These are phyloP conservation scores for Plasmodium sp. DNA, from an alignment of 169 alveolate species.

Conservation along the genomic window DNA sequence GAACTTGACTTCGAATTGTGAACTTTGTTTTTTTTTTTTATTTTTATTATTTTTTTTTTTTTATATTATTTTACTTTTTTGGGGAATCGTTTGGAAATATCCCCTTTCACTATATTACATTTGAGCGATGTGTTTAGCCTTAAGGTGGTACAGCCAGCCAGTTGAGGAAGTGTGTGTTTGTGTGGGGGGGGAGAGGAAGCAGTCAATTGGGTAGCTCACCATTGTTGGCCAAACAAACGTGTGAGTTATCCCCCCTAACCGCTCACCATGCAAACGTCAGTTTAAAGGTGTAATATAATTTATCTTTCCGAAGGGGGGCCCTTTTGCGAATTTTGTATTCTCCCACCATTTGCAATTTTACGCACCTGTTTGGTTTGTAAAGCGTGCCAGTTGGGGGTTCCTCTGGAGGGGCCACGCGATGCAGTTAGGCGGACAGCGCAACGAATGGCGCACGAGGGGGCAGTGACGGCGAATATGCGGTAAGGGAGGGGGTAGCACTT, in stretches of 20 bases:
- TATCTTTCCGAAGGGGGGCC: background rate
- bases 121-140: background rate
- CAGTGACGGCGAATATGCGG: background rate
- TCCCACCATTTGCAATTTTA: background rate
- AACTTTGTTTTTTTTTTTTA: too few relatives aligned
- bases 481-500: background rate
- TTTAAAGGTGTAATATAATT: background rate
- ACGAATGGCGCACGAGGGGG: background rate
- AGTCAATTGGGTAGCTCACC: background rate
- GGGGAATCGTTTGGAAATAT: too few relatives aligned
- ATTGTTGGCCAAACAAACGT: background rate
- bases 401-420: background rate
- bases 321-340: background rate
- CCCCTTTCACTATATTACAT: background rate
- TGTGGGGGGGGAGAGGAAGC: background rate
- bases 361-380: background rate
- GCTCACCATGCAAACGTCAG: background rate
- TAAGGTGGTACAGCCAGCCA: background rate
- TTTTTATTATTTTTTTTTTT: too few relatives aligned
- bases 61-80: too few relatives aligned
- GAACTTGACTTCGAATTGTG: too few relatives aligned
- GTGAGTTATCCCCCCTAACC: background rate
- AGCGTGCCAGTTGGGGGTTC: background rate
- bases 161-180: background rate
- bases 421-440: background rate